Conservation (phyloP, 164 flowering plant species). For the Umbilicus rupestris region DNA sequence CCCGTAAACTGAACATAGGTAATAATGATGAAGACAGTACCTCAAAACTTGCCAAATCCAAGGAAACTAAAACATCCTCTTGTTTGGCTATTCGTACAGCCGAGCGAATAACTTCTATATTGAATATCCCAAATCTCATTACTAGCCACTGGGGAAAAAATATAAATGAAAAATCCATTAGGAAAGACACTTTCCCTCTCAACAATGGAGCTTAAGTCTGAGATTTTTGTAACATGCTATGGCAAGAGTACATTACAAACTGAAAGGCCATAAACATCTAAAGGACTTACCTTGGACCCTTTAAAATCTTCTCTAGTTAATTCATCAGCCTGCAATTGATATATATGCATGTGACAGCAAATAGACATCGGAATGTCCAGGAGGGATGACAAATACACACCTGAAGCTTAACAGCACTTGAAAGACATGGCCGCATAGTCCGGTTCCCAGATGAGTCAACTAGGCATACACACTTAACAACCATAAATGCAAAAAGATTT, state of each 20-base stretch:
- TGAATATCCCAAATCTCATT: conserved; percentile 52
- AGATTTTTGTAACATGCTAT: not conserved
- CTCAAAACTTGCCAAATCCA: conserved; percentile 97
- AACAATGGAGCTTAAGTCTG: not conserved
- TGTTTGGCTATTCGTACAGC: conserved; percentile 76
- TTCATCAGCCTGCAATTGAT: conserved; percentile 48
- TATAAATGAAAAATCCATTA: not conserved
- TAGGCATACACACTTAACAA: conserved; percentile 80
- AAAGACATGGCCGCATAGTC: conserved; percentile 91
- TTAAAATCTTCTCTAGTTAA: conserved; percentile 55
- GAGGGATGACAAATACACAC: conserved; percentile 20
- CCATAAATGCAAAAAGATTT: not conserved
- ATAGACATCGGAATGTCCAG: not conserved
- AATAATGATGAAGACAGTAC: conserved; percentile 24
- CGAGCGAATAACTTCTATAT: conserved; percentile 54
- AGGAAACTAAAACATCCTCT: conserved; percentile 60
- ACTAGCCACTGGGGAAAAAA: conserved; percentile 68
- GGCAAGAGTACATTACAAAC: not conserved
- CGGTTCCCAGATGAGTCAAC: conserved; percentile 89
- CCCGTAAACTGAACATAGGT: not conserved
- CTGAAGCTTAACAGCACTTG: conserved; percentile 78
- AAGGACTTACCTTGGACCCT: conserved; percentile 63
- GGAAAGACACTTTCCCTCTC: not conserved
- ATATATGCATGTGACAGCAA: not conserved
- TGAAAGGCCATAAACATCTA: not conserved